These are phyloP conservation scores for Scedosporium minutisporum DNA, from an alignment of 2,329 filamentous ascomycete species.

Conservation along the genomic window DNA sequence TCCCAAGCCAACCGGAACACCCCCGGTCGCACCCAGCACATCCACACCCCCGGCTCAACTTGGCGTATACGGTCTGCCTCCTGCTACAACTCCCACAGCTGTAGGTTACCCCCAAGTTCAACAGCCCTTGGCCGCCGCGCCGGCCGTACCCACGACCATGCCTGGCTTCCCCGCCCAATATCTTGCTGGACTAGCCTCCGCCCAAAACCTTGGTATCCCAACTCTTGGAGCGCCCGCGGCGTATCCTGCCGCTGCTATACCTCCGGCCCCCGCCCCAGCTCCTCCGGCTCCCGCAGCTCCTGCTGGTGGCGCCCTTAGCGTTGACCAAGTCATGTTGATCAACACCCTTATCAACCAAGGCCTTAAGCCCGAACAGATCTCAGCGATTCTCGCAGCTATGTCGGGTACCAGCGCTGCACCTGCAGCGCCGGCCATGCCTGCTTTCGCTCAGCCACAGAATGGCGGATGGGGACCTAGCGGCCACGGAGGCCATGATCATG, in stretches of 20 bases:
- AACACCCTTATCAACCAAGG: slow-evolving; percentile 68
- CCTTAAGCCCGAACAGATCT: slow-evolving; percentile 69
- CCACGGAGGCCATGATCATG: slow-evolving; percentile 1
- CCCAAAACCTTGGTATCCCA: slow-evolving; percentile 15
- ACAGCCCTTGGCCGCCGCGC: slow-evolving; percentile 10
- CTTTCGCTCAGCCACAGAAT: slow-evolving; percentile 30
- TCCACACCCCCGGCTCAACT: slow-evolving; percentile 30
- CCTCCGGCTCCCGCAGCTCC: slow-evolving; percentile 25
- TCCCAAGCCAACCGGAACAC: slow-evolving; percentile 3
- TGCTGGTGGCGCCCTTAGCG: slow-evolving; percentile 24
- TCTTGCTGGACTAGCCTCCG: slow-evolving; percentile 15
- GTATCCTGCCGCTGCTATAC: slow-evolving; percentile 36
- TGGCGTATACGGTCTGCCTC: slow-evolving; percentile 25
- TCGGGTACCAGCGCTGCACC: slow-evolving; percentile 26
- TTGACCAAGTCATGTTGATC: slow-evolving; percentile 61
- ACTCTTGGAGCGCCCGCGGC: slow-evolving; percentile 13
- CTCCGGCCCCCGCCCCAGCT: slow-evolving; percentile 50
- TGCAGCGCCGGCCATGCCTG: slow-evolving; percentile 25
- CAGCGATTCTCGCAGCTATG: slow-evolving; percentile 44
- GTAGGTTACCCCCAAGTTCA: slow-evolving; percentile 19
- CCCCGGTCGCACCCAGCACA: slow-evolving; percentile 16
- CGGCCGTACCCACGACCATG: slow-evolving; percentile 10
- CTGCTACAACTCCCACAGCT: slow-evolving; percentile 20
- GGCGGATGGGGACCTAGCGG: not conserved
- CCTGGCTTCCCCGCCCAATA: not conserved